These are phyloP conservation scores for Phytophthora sojae DNA, from an alignment of 352 stramenopile species.

Conservation along the genomic window DNA sequence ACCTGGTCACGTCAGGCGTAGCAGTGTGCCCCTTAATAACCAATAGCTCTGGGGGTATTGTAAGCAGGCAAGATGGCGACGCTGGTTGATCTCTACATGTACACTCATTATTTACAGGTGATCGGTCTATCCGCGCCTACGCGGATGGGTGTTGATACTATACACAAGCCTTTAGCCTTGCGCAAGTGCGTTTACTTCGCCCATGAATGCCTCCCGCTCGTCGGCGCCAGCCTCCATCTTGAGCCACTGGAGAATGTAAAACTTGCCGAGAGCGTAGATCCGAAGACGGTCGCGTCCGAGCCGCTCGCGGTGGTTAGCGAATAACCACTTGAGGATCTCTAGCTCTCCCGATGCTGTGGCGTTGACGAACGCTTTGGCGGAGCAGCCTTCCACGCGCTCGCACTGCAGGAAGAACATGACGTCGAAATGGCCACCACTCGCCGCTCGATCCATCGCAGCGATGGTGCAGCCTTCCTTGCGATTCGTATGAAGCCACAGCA, in stretches of 20 bases:
- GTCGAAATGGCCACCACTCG: constrained; percentile 28
- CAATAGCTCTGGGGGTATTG: constrained; percentile 2
- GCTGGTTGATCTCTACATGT: constrained; percentile 14
- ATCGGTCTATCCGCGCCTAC: constrained; percentile 7
- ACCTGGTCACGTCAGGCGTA: background rate
- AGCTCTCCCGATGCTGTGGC: constrained; percentile 38
- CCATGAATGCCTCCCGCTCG: constrained; percentile 31
- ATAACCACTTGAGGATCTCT: constrained; percentile 45
- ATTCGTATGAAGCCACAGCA: constrained; percentile 25
- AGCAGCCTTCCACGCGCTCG: constrained; percentile 25
- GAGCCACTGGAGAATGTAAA: constrained; percentile 43
- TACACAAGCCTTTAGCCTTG: constrained; percentile 27
- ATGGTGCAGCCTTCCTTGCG: constrained; percentile 31
- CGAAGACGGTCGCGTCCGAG: constrained; percentile 41
- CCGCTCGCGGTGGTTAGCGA: constrained; percentile 25
- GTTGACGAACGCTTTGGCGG: constrained; percentile 38
- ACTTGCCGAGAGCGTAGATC: constrained; percentile 42
- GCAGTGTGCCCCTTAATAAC: background rate
- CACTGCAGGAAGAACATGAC: constrained; percentile 32
- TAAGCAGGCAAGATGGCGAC: background rate
- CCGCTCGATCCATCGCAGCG: constrained; percentile 32
- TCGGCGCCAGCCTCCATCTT: constrained; percentile 26
- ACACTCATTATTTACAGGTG: constrained; percentile 23
- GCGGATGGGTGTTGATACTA: constrained; percentile 25
- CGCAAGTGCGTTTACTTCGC: constrained; percentile 23